Conservation (phyloP, 768 basidiomycete species). For the Serendipita sp. region DNA sequence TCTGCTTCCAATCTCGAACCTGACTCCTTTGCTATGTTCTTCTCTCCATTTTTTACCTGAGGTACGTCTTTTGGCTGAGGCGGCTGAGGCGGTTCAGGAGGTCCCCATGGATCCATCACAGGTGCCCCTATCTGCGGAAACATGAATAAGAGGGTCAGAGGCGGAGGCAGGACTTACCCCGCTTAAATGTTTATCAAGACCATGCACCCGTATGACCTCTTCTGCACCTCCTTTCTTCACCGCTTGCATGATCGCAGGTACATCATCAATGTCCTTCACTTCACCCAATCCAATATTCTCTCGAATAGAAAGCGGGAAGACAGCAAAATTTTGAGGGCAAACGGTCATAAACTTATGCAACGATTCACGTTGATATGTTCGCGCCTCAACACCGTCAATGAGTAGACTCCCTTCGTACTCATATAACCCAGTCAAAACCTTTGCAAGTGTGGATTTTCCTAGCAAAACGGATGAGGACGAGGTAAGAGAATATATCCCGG, state of each 20-base stretch:
- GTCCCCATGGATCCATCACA: not conserved
- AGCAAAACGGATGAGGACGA: not conserved
- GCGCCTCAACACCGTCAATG: slow-evolving; percentile 55
- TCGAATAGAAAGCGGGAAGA: slow-evolving; percentile 50
- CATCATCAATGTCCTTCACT: slow-evolving; percentile 39
- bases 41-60: not conserved
- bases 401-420: slow-evolving; percentile 40
- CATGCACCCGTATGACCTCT: not conserved
- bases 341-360: slow-evolving; percentile 62
- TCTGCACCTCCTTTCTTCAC: not conserved
- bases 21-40: not conserved
- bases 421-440: not conserved
- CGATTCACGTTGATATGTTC: slow-evolving; percentile 46
- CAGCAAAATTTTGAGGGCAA: slow-evolving; percentile 78
- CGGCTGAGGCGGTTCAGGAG: not conserved
- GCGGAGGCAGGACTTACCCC: not conserved
- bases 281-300: slow-evolving; percentile 80
- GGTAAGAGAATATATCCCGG: no score
- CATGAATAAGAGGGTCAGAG: not conserved
- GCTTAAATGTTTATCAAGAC: not conserved
- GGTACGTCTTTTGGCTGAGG: not conserved
- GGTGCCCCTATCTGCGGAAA: not conserved
- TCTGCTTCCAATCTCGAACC: not conserved
- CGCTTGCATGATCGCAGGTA: not conserved
- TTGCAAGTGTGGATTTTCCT: not conserved